These are phyloP conservation scores for Microcyclospora pomicola DNA, from an alignment of 2,329 filamentous ascomycete species.

Conservation along the genomic window DNA sequence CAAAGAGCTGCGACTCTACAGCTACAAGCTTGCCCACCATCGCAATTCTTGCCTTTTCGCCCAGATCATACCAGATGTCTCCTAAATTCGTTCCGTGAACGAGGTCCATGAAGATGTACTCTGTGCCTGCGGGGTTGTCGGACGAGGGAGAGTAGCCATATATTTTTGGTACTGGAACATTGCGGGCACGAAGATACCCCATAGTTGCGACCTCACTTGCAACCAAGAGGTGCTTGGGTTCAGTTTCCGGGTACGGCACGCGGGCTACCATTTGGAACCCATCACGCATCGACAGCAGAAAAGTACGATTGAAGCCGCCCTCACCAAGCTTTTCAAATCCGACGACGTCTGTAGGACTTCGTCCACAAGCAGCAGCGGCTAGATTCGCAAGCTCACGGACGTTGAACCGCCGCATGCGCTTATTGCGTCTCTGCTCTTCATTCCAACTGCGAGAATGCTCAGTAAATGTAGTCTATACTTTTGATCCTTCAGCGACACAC, in stretches of 20 bases:
- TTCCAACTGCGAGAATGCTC: constrained; percentile 3
- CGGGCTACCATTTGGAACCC: constrained; percentile 12
- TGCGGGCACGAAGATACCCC: constrained; percentile 9
- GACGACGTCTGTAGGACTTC: constrained; percentile 10
- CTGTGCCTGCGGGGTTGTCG: constrained; percentile 12
- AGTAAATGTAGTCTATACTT: not conserved
- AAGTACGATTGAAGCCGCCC: constrained; percentile 11
- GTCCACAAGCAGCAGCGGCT: constrained; percentile 16
- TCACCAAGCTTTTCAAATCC: constrained; percentile 13
- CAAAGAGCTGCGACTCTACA: constrained; percentile 17
- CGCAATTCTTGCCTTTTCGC: constrained; percentile 11
- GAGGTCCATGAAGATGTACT: constrained; percentile 17
- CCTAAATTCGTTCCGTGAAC: constrained; percentile 8
- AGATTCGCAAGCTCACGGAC: constrained; percentile 13
- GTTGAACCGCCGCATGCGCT: constrained; percentile 7
- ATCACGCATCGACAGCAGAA: constrained; percentile 7
- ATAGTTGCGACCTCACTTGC: constrained; percentile 16
- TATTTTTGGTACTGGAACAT: constrained; percentile 12
- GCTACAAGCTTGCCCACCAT: constrained; percentile 18
- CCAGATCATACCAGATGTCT: constrained; percentile 9
- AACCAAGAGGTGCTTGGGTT: constrained; percentile 7
- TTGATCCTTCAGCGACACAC: not conserved
- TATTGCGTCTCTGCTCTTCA: constrained; percentile 5
- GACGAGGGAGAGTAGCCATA: constrained; percentile 10
- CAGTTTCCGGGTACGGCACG: constrained; percentile 9